Base-by-base conservation (phyloP, 306 rosid genomes). In the Oxytropis ochrocephala region DNA sequence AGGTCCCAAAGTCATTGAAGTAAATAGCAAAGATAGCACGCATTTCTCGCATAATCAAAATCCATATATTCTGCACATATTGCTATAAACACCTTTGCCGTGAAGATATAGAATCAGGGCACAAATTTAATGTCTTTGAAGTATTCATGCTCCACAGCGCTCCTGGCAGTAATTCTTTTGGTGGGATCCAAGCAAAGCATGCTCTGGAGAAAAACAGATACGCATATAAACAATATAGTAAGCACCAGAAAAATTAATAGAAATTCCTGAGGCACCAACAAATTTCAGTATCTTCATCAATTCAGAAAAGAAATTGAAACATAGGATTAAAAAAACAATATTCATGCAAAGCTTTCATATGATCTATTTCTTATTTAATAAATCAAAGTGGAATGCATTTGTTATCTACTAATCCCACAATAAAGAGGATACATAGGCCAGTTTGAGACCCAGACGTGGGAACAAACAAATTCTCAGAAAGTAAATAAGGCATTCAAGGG, bases 131-230 rank as follows among this genome's bases (percentile, higher is more conserved):
- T 85, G 83, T 91, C 99, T 79, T 83, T 91, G 92, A 94, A 94
- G 84, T 94, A 94, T 72, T 91, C 99, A 54, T 94, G 99, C 89
- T 91, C 96, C 9, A 94, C 95, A 63, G 97, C 97, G 73, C 79
- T 85, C 90, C 97, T 79, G 72, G 99, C 99, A 0, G 92, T 94
- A 39, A 94, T 87, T 81, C 99, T 87, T 80, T 84, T 94, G 83
- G 76, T 94, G 64, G 99, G 99, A 77, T 94, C 99, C 88, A 90
- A 81, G 88, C 91, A 90, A 32, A 94, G 95, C 99, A 94, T 94
- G 78, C 89, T 87, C 99, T 94, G 96, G 41, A 78, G 74, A 29
- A 72, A 4, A 62, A 67, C 4, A 77, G 8, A 50, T 49, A 57
- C 14, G 46, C 46, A 67, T 24, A 39, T 29, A 69, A 16, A 54